These are phyloP conservation scores for Puccinia horiana DNA, from an alignment of 1,284 basidiomycete genomes.

Conservation along the genomic window DNA sequence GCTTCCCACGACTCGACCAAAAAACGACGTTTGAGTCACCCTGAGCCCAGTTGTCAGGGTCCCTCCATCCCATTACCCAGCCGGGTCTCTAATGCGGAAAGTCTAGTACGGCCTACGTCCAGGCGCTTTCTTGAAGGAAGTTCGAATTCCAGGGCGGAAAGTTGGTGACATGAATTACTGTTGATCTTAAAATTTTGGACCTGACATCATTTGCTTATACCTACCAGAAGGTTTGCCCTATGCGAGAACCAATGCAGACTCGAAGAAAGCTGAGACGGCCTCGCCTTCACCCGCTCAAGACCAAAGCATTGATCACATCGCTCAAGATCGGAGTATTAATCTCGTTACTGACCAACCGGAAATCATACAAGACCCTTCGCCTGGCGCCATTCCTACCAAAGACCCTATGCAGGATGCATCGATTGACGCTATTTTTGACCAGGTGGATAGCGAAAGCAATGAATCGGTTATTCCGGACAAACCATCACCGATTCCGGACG, in stretches of 20 bases:
- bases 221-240: not conserved
- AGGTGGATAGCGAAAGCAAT: not conserved
- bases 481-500: not conserved
- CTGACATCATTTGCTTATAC: not conserved
- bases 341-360: not conserved
- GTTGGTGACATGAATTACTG: constrained; percentile 11
- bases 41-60: not conserved
- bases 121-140: not conserved
- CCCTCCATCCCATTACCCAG: not conserved
- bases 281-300: not conserved
- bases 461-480: not conserved
- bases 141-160: not conserved
- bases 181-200: not conserved
- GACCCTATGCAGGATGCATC: not conserved
- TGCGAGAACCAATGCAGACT: not conserved
- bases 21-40: not conserved
- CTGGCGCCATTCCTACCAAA: not conserved
- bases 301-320: not conserved
- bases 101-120: not conserved
- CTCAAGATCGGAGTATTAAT: not conserved
- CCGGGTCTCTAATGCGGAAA: not conserved
- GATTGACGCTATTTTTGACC: not conserved
- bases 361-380: not conserved
- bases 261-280: not conserved
- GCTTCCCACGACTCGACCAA: not conserved